Conservation (phyloP, 148 eudicot species). For the Dysphania ambrosioides region DNA sequence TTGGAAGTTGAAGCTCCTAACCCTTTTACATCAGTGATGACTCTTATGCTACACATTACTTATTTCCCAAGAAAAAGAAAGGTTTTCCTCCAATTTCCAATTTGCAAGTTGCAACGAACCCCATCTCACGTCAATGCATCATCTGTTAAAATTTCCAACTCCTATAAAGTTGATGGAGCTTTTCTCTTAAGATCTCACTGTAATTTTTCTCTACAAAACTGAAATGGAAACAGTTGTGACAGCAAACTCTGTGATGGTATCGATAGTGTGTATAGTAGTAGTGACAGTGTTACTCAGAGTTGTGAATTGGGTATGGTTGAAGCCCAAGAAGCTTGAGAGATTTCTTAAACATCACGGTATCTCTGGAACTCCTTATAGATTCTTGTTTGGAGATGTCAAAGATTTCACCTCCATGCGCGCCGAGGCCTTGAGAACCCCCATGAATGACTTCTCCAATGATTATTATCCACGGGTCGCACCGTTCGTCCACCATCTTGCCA, state of each 20-base stretch:
- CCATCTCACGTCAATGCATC: no score
- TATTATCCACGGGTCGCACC: neutral
- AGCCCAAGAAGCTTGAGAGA: slow-evolving; percentile 21
- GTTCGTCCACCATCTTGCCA: neutral
- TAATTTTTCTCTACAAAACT: no score
- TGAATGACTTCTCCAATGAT: slow-evolving; percentile 8
- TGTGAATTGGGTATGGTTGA: slow-evolving; percentile 28
- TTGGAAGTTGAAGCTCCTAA: no score
- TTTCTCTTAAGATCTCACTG: no score
- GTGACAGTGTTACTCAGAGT: neutral
- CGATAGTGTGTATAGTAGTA: slow-evolving; percentile 3
- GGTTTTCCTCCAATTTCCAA: no score
- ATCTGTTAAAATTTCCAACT: no score
- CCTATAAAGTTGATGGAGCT: no score
- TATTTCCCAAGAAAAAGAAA: no score
- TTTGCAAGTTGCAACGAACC: no score
- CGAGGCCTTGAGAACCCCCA: slow-evolving; percentile 6
- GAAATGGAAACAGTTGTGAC: neutral
- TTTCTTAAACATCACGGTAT: slow-evolving; percentile 20
- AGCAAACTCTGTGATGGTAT: neutral
- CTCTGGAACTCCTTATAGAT: slow-evolving; percentile 17
- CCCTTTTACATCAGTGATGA: no score
- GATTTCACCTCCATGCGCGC: neutral
- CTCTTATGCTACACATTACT: no score
- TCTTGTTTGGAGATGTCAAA: slow-evolving; percentile 20